Conservation (phyloP, 768 basidiomycete genomes). For the Naganishia vaughanmartiniae region DNA sequence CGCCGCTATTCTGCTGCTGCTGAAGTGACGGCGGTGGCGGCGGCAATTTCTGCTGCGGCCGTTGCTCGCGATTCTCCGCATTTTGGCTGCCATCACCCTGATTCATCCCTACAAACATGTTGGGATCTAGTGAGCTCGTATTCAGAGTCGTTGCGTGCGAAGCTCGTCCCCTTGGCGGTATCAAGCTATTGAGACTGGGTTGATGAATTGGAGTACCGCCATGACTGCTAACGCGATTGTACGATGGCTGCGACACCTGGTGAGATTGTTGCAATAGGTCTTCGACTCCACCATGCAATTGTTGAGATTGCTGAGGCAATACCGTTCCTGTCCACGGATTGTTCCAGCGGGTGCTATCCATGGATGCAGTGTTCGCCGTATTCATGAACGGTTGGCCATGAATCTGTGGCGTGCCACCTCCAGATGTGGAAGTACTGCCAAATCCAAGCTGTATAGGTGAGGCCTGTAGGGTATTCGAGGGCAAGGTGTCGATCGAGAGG, state of each 20-base stretch:
- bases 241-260: background rate
- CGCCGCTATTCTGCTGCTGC: background rate
- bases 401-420: slow-evolving; percentile 6
- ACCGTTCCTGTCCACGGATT: slow-evolving; percentile 5
- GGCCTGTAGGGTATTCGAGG: background rate
- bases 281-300: background rate
- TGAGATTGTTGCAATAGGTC: background rate
- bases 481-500: background rate
- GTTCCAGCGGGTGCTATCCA: slow-evolving; percentile 7
- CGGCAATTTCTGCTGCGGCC: background rate
- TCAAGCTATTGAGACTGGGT: slow-evolving; percentile 21
- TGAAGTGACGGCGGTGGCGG: background rate
- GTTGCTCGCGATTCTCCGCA: background rate
- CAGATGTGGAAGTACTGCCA: background rate
- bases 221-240: slow-evolving; percentile 1
- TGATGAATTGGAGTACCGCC: slow-evolving; percentile 17
- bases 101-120: slow-evolving; percentile 14
- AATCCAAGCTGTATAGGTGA: slow-evolving; percentile 13
- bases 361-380: background rate
- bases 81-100: background rate
- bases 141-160: background rate
- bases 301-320: background rate
- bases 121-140: background rate
- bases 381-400: slow-evolving; percentile 5
- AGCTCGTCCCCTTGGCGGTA: slow-evolving; percentile 4